Evolutionary conservation across 2,329 filamentous ascomycete species (phyloP).

Genomic region (Alternaria longipes): DNA sequence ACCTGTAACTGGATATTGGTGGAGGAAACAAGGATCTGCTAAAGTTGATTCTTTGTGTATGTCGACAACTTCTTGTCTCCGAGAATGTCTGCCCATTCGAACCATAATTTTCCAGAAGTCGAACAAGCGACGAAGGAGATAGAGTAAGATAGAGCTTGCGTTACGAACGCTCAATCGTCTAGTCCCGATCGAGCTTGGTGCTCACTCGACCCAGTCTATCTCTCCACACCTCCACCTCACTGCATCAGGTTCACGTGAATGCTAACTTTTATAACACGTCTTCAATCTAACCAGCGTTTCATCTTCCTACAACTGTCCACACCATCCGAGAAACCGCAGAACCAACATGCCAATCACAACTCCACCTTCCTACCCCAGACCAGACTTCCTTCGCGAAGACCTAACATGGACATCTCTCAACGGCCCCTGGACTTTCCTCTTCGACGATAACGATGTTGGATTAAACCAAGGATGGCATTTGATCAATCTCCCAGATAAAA

Average conservation of each 20-base stretch:
- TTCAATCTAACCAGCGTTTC: background rate
- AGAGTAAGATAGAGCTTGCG: background rate
- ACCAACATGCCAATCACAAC: conserved; percentile 10
- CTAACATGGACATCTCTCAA: conserved; percentile 70
- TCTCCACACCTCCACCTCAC: conserved; percentile 18
- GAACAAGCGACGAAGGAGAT: no score
- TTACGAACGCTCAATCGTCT: background rate
- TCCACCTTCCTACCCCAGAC: conserved; percentile 64
- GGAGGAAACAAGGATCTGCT: no score
- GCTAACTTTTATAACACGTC: conserved; percentile 10
- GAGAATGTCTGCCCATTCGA: no score
- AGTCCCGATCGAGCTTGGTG: conserved; percentile 8
- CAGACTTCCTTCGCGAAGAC: conserved; percentile 67
- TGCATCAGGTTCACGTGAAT: conserved; percentile 21
- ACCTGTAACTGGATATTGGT: background rate
- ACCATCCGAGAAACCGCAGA: background rate
- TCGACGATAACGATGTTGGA: conserved; percentile 71
- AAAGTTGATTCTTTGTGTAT: background rate
- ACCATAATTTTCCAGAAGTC: no score
- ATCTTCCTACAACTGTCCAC: background rate
- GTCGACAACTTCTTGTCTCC: background rate
- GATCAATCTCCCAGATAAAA: conserved; percentile 58
- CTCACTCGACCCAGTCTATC: conserved; percentile 14
- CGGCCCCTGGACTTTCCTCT: conserved; percentile 70
- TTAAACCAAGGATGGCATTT: conserved; percentile 64